These are phyloP conservation scores for Aspergillus ustus DNA, from an alignment of 2,329 filamentous ascomycete species.

Conservation along the genomic window DNA sequence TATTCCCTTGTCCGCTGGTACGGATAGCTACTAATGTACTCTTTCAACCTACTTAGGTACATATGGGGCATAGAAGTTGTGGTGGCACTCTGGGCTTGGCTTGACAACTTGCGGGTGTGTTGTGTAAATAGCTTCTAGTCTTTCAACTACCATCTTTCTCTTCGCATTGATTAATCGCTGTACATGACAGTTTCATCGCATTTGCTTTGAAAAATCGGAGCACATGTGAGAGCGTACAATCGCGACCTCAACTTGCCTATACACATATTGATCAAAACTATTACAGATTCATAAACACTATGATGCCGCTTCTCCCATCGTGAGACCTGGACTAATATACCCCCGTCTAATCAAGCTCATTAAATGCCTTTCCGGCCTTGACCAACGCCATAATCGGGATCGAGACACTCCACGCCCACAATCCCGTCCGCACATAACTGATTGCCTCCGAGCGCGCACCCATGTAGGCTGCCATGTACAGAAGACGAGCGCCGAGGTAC, in stretches of 20 bases:
- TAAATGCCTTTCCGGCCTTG: slow-evolving; percentile 32
- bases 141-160: neutral
- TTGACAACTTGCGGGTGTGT: neutral
- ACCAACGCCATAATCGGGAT: slow-evolving; percentile 38
- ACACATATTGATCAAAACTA: no score
- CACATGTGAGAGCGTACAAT: neutral
- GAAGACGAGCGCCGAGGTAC: slow-evolving; percentile 36
- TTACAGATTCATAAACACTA: no score
- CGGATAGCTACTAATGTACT: neutral
- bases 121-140: neutral
- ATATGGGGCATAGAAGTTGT: neutral
- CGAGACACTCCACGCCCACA: slow-evolving; percentile 40
- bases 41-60: neutral
- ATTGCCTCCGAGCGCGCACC: slow-evolving; percentile 35
- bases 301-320: neutral
- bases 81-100: neutral
- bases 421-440: slow-evolving; percentile 39
- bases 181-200: neutral
- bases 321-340: no score
- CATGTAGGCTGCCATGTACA: slow-evolving; percentile 42
- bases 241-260: no score
- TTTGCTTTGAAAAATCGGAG: neutral
- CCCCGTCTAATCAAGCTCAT: neutral
- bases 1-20: neutral
- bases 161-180: neutral